Base-by-base conservation (phyloP, 106 monocot genomes). In the Triglochin maritima region DNA sequence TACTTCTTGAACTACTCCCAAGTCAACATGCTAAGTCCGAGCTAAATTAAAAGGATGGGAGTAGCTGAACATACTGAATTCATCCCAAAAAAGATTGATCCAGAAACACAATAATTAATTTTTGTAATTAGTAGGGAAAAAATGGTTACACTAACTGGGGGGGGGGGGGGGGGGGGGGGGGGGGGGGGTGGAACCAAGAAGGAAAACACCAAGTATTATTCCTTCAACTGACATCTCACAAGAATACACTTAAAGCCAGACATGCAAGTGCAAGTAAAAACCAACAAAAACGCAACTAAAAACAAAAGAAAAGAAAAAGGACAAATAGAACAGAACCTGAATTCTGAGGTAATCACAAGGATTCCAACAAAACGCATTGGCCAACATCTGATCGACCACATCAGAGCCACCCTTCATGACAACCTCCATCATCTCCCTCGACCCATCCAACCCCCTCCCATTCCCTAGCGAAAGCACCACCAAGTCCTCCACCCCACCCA, bases 321-420 rank as follows among this genome's bases (percentile, higher is more conserved):
- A 5, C 46, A 10, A n/a, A 8, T 5, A 3, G 1, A 44, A 9
- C 4, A 0, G 47, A 16, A 79, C 79, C 73, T 79, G 79, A 54
- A 79, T 79, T 5, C 79, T 62, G 52, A 79, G 13, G 63, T 79
- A 79, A 50, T 69, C 64, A 4, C 50, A 12, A 0, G 64, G 69
- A 54, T 79, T 79, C 69, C 74, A 74, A 15, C 44, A 59, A 69
- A 79, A 79, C 43, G 79, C 74, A 46, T 79, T 79, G 52, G 56
- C 9, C 7, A 79, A 63, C 5, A 79, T 69, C 79, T 79, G 79
- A 65, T 79, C 79, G 64, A 79, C 79, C 57, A 69, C 64, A n/a
- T 70, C 79, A 4, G 79, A 69, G 15, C 74, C 46, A 3, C 79
- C 79, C 17, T 56, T 63, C 10, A 74, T 49, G 3, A 59, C 70